These are phyloP conservation scores for Botrytis hyacinthi DNA, from an alignment of 2,329 filamentous ascomycete species.

Conservation along the genomic window DNA sequence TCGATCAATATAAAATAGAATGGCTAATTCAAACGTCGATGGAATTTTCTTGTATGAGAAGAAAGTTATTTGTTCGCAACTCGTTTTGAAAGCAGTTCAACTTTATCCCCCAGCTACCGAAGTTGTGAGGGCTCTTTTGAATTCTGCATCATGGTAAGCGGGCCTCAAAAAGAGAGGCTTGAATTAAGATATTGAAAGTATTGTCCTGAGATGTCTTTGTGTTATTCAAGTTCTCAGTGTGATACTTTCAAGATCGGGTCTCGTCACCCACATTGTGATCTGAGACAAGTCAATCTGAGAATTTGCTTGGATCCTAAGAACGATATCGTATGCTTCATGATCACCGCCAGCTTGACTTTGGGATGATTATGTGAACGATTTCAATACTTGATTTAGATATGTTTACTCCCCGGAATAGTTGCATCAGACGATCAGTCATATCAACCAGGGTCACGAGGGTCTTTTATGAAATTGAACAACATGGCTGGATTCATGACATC, in stretches of 20 bases:
- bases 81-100: neutral
- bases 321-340: too few relatives aligned
- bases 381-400: neutral
- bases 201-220: neutral
- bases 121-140: neutral
- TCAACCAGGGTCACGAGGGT: neutral
- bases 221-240: neutral
- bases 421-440: neutral
- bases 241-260: too few relatives aligned
- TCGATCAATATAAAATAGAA: neutral
- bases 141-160: neutral
- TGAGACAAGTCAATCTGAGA: too few relatives aligned
- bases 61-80: neutral
- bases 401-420: too few relatives aligned
- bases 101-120: neutral
- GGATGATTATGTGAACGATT: accelerated
- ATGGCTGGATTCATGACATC: neutral
- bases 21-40: neutral
- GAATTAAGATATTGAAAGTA: neutral
- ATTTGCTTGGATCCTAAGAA: neutral
- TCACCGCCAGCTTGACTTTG: neutral
- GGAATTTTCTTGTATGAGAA: too few relatives aligned
- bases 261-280: too few relatives aligned
- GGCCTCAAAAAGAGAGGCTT: neutral
- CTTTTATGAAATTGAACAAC: neutral